Conservation (phyloP, 2,329 filamentous ascomycete genomes). For the Sarocladium strictum region DNA sequence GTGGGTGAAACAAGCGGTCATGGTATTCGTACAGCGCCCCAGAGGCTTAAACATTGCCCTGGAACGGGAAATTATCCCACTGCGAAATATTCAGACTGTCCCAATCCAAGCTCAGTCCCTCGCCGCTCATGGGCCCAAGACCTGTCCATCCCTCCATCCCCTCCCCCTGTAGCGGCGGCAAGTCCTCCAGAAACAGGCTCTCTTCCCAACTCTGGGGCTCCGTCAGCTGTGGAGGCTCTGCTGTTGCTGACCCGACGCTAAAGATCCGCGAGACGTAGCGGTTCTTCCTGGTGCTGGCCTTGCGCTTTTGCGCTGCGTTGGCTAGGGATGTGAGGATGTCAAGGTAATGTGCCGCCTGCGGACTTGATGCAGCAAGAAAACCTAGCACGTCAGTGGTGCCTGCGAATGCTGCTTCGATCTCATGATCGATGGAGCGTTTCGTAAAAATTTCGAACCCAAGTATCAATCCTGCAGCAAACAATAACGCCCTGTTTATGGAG, state of each 20-base stretch:
- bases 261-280: conserved; percentile 23
- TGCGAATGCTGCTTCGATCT: conserved; percentile 42
- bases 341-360: conserved; percentile 51
- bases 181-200: conserved; percentile 5
- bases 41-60: neutral
- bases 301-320: conserved; percentile 32
- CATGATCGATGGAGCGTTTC: conserved; percentile 35
- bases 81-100: conserved; percentile 24
- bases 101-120: conserved; percentile 17
- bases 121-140: neutral
- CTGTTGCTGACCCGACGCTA: conserved; percentile 12
- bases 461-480: conserved; percentile 50
- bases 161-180: neutral
- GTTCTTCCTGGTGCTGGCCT: conserved; percentile 17
- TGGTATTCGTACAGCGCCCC: neutral
- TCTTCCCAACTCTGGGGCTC: conserved; percentile 6
- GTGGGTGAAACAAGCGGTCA: neutral
- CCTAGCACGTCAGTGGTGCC: conserved; percentile 43
- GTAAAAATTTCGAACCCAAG: conserved; percentile 50
- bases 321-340: conserved; percentile 46
- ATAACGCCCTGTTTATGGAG: conserved; percentile 31
- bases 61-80: conserved; percentile 25
- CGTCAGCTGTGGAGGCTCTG: neutral
- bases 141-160: conserved; percentile 8
- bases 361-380: conserved; percentile 40